Base-by-base conservation (phyloP, 2,329 filamentous ascomycete species). In the Cladosporium cucumerinum region DNA sequence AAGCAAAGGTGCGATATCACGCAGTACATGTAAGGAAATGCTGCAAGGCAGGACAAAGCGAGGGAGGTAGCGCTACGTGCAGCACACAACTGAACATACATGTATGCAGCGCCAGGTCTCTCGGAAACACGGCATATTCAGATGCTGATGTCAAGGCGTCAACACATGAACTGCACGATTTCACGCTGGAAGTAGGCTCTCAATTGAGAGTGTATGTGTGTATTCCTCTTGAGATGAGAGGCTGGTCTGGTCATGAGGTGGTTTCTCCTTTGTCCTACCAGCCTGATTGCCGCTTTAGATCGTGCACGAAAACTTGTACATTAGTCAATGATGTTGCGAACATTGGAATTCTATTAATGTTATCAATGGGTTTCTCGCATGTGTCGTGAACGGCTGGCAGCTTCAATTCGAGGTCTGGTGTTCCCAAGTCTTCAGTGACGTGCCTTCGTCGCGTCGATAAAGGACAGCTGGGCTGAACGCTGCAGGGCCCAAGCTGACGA, bases 401-500 rank as follows among this genome's bases (percentile, higher is more conserved):
- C n/a, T 46, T 46, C 39, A 46, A 46, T 46, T 46, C 39, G 23
- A 46, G 7, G 11, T 21, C 8, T 1, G 18, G 16, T n/a, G 18
- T 46, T 46, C 39, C 11, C 3, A 21, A n/a, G 51, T 34, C 32
- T 34, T 16, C 48, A 23, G 18, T 54, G 51, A 32, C 51, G 51
- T 54, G 26, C 51, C 26, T 49, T 5, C 16, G 28, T 30, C 28
- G 51, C 26, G 51, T 32, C 18, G 18, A 11, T 12, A n/a, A n/a
- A n/a, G n/a, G n/a, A n/a, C 36, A 43, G 36, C 36, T 52, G 49
- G 23, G 51, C 51, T 54, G 26, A 46, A 46, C 36, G 49, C 51
- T 52, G 49, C 25, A 30, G 30, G 51, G 39, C 39, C 39, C 51
- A 54, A 54, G 51, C 51, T 54, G 51, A 30, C 51, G 51, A 54